phyloP scores from a whole-genome alignment of 768 basidiomycete genomes.

The Rhodotorula diobovata region DNA sequence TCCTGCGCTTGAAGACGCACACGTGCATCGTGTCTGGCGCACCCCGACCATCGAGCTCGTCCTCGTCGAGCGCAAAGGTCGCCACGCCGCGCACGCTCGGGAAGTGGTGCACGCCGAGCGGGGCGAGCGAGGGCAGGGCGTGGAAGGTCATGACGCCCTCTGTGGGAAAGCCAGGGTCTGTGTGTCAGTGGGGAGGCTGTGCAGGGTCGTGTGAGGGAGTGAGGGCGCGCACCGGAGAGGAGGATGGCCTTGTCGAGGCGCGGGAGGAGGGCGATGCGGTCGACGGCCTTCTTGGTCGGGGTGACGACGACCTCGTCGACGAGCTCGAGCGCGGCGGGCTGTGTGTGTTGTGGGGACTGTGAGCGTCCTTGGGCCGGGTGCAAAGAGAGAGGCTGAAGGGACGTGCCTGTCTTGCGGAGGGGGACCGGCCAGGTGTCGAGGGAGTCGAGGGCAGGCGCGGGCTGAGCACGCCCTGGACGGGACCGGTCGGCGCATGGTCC shows the following conservation, averaged over 20 bases:
- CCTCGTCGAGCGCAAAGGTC: conserved; percentile 75
- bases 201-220: conserved; percentile 45
- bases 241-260: conserved; percentile 70
- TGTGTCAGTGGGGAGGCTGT: background rate
- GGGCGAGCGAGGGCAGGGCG: conserved; percentile 72
- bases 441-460: background rate
- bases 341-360: too few species aligned
- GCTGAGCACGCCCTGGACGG: too few species aligned
- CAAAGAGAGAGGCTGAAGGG: too few species aligned
- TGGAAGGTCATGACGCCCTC: conserved; percentile 65
- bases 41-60: conserved; percentile 32
- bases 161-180: too few species aligned
- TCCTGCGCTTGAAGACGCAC: conserved; percentile 46
- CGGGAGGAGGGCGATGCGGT: conserved; percentile 73
- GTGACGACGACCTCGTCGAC: conserved; percentile 67
- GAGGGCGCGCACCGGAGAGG: conserved; percentile 59
- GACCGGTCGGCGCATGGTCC: too few species aligned
- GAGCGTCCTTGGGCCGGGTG: background rate
- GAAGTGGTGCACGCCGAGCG: conserved; percentile 57
- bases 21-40: conserved; percentile 44
- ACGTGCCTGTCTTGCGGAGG: background rate
- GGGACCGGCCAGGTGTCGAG: too few species aligned
- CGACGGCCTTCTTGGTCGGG: conserved; percentile 61
- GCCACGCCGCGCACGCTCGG: conserved; percentile 76
- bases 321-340: conserved; percentile 47